Base-by-base conservation (phyloP, 2,329 filamentous ascomycete species). In the Aureobasidium vineae region DNA sequence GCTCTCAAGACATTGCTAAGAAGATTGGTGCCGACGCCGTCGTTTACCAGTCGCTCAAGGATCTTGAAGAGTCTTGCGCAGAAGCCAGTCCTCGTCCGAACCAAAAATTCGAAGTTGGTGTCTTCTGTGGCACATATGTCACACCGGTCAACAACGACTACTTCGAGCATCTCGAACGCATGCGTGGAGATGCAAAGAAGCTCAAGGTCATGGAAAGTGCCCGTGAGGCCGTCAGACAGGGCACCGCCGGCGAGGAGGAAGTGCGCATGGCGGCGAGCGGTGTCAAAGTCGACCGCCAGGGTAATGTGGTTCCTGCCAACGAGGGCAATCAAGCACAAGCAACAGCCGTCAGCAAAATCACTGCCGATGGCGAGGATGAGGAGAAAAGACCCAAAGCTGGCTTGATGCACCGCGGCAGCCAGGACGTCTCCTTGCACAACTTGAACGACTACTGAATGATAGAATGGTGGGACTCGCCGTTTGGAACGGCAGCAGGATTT, bases 121-220 rank as follows among this genome's bases (percentile, higher is more conserved):
- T 97, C 10, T 97, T 98, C 80, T 92, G 88, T 74, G 94, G 94
- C 53, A 86, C 88, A 70, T 97, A 97, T 77, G 83, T 91, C 68
- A 97, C 94, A 0, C 86, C 87, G 0, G 90, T 97, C 1, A 85
- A 89, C 1, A 84, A 88, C 7, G 88, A 85, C 43, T 97, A 97
- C 79, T 95, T 97, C 71, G 86, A 91, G 70, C 90, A 92, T 72
- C 82, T 96, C 5, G 88, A 91, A 77, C 81, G 84, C 67, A 78
- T 92, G 21, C 84, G 91, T 63, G 90, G 89, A 54, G 88, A 91
- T 76, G 88, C 85, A 69, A 82, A 84, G 69, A 90, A 90, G 77
- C 75, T 85, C 69, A 90, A 90, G 77, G 83, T 87, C 21, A 78
- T 89, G 69, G 85, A 89, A 71, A 84, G 81, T 53, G 88, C 88